Percentiles rank a stretch among this genome's conserved stretches.
Conservation (phyloP, 495 filamentous ascomycete genomes). For the Hyaloscypha finlandica region DNA sequence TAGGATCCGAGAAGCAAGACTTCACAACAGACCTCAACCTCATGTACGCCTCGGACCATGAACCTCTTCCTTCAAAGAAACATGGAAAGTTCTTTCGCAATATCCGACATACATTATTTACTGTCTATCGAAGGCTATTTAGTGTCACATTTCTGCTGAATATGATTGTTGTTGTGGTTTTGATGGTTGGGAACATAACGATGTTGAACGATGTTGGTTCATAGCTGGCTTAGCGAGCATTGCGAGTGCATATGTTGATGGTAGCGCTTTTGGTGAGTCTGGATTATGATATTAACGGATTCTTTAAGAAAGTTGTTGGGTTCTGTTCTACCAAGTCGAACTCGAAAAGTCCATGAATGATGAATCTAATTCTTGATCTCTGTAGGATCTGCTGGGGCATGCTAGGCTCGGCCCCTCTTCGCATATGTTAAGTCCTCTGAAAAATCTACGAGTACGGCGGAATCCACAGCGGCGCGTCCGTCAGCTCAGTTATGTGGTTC, state of each 20-base stretch:
- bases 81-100: constrained; percentile 12
- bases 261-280: constrained; percentile 63
- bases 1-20: too few relatives aligned
- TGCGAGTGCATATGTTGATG: constrained; percentile 49
- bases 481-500: constrained; percentile 72
- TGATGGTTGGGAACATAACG: background rate
- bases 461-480: constrained; percentile 70
- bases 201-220: background rate
- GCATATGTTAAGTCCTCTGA: constrained; percentile 63
- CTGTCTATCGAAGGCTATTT: constrained; percentile 29
- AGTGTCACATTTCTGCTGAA: constrained; percentile 24
- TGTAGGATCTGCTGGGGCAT: constrained; percentile 49
- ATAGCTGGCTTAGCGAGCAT: constrained; percentile 34
- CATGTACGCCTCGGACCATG: too few relatives aligned
- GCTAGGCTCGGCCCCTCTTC: constrained; percentile 61
- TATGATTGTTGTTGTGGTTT: constrained; percentile 14
- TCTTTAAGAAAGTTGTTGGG: constrained; percentile 48
- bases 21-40: too few relatives aligned
- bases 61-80: constrained; percentile 4
- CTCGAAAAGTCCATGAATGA: too few relatives aligned
- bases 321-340: too few relatives aligned
- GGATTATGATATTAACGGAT: constrained; percentile 72
- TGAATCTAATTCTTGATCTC: background rate
- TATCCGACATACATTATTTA: constrained; percentile 18
- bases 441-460: constrained; percentile 81